phyloP scores from a whole-genome alignment of 169 alveolate genomes.

The Prorocentrum cordatum region DNA sequence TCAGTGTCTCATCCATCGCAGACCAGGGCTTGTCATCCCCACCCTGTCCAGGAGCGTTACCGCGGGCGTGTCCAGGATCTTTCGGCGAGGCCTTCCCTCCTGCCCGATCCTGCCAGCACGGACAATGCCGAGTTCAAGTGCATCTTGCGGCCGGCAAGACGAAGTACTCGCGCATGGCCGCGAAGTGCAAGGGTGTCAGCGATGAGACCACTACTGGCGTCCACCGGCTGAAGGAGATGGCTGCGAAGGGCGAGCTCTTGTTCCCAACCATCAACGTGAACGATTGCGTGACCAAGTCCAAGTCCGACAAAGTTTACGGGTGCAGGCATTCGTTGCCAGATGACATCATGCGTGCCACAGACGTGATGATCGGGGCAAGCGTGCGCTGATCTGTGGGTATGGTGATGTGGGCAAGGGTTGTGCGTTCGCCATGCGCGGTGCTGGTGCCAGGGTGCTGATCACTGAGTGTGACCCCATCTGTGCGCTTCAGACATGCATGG shows the following conservation, averaged over 20 bases:
- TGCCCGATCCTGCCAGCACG: constrained; percentile 72
- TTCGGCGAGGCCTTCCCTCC: no score
- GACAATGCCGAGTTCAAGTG: constrained; percentile 72
- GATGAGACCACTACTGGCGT: constrained; percentile 99
- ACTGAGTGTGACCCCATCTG: constrained; percentile 98
- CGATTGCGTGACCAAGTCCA: constrained; percentile 91
- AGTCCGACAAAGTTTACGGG: constrained; percentile 96
- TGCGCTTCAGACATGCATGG: constrained; percentile 96
- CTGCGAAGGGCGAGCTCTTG: constrained; percentile 82
- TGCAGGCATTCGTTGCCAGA: constrained; percentile 97
- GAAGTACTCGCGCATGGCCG: constrained; percentile 87
- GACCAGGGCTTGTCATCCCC: no score
- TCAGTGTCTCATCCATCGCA: no score
- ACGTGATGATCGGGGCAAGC: constrained; percentile 97
- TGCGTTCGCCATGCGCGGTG: constrained; percentile 93
- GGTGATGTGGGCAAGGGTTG: constrained; percentile 99
- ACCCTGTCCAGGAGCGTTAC: no score
- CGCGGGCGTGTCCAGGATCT: no score
- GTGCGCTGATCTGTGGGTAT: constrained; percentile 92
- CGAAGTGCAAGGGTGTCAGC: constrained; percentile 88
- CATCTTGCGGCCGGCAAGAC: constrained; percentile 80
- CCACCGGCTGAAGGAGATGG: constrained; percentile 86
- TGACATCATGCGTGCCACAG: constrained; percentile 95
- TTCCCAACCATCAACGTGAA: constrained; percentile 86
- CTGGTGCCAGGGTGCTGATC: constrained; percentile 94